Evolutionary conservation across 2,329 filamentous ascomycete species (phyloP), one percentile per base, ranked within the genome.

Genomic region (Lecanosticta acicola): DNA sequence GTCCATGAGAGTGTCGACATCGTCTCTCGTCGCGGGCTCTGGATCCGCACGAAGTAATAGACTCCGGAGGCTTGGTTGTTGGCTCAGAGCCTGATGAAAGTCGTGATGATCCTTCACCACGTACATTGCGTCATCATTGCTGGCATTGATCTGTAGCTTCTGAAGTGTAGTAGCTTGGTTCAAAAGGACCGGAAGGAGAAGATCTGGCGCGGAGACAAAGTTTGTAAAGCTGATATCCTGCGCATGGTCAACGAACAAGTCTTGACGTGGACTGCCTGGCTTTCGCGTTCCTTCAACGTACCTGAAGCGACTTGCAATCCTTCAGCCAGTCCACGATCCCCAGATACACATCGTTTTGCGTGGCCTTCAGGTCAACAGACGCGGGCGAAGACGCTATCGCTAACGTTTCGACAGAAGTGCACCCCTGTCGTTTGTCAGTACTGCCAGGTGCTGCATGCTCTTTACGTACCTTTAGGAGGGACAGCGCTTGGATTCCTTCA

Each of bases 291-390:
- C n/a, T n/a, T n/a, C n/a, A n/a, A n/a, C n/a, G 11, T 19, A 37
- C 35, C 16, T 66, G 65, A 5, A 85, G 68, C 3, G 63, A 62
- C 14, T 66, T 65, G 58, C 80, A 82, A n/a, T 68, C 67, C 16
- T 69, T 65, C 11, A 83, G 63, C 79, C 79, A 83, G 3, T 67
- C 66, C 33, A 76, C 64, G 19, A 77, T 69, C 46, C 74, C 72
- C 0, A 72, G 58, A 46, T 76, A 76, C 5, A 72, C 68, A 48
- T 78, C 75, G 41, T 78, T 71, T 43, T 79, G 70, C 5, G 71
- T 73, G 17, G 66, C 66, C 49, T 79, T 74, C 2, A 79, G 63
- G 45, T 75, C 69, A 17, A 71, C 62, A 1, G 59, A 56, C 11
- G 70, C 67, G 21, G 67, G 62, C 3, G 65, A 64, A 46, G 76